Base-by-base conservation (phyloP, 306 rosid species). In the Acacia acuminata region DNA sequence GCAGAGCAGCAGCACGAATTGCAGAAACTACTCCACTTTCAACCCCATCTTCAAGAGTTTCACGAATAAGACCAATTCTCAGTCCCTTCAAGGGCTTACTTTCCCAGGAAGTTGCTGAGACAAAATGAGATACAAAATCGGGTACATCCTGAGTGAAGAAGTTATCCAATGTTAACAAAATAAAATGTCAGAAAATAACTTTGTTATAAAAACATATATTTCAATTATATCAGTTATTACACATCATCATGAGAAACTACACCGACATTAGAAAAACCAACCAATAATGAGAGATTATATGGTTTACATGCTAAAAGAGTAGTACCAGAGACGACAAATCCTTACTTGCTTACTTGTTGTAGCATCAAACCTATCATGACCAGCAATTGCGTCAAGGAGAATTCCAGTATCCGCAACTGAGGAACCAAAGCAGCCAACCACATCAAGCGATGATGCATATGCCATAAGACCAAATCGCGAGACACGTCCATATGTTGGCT, bases 391-490 rank as follows among this genome's bases (percentile, higher is more conserved):
- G 77, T 88, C 90, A 55, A 96, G 97, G 79, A 96, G 98, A 84
- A 96, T 90, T 75, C 98, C 98, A 58, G 98, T 47, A 92, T 96
- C 99, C 71, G 89, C 92, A 79, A 94, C 98, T 3, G 98, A 90
- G 10, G 98, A 84, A 81, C 98, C 94, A 42, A 96, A 92, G 97
- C 99, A 94, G 22, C 99, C 99, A 89, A 96, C 86, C 78, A 95
- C 96, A 88, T 96, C 99, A 79, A 96, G 99, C 10, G 99, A 94
- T 2, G 98, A 96, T 0, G 99, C 99, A 86, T 93, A 96, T 0
- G 97, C 98, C 97, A 96, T 96, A 25, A 96, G 96, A 79, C 98
- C 99, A 69, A 86, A 96, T 85, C 99, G 90, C 1, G 99, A 96
- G 77, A 96, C 94, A 14, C 97, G 98, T 34, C 99, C 99, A 79